phyloP scores from a whole-genome alignment of 495 filamentous ascomycete genomes.

The Hypoxylon perforatum region DNA sequence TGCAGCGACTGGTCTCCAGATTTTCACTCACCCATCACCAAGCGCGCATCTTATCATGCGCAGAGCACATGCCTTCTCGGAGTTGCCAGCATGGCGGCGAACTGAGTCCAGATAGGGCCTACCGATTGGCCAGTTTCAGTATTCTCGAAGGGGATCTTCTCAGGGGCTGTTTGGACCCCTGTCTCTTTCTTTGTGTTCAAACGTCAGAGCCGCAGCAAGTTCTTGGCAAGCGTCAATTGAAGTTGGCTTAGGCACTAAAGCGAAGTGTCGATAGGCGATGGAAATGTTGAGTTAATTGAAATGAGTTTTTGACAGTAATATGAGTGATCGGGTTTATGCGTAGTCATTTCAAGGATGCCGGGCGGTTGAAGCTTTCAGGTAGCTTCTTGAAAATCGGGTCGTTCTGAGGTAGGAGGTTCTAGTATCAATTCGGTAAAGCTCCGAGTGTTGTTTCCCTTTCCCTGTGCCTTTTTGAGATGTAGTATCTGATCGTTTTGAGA shows the following conservation, averaged over 20 bases:
- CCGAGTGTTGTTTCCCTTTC: not conserved
- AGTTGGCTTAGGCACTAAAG: not conserved
- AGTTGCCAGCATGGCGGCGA: slow-evolving; percentile 4
- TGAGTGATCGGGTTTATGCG: too few species aligned
- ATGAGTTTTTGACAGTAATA: not conserved
- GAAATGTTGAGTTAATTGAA: not conserved
- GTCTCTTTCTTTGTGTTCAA: slow-evolving; percentile 9
- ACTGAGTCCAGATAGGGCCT: not conserved
- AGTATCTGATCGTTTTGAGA: not conserved
- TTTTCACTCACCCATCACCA: slow-evolving; percentile 15
- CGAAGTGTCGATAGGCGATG: not conserved
- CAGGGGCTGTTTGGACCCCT: slow-evolving; percentile 38
- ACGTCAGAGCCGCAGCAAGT: slow-evolving; percentile 5
- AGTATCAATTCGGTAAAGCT: not conserved
- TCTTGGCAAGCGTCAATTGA: slow-evolving; percentile 24
- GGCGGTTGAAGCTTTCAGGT: too few species aligned
- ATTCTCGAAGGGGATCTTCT: slow-evolving; percentile 26
- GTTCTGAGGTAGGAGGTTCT: too few species aligned
- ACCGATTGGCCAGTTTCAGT: slow-evolving; percentile 35
- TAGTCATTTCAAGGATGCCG: not conserved
- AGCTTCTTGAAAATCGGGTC: too few species aligned
- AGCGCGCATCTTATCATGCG: slow-evolving; percentile 21
- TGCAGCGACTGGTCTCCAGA: not conserved
- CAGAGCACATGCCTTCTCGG: not conserved
- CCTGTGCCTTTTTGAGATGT: not conserved